Evolutionary conservation across 345 rosid genomes (phyloP).

Genomic region (Eucalyptus paniculata): DNA sequence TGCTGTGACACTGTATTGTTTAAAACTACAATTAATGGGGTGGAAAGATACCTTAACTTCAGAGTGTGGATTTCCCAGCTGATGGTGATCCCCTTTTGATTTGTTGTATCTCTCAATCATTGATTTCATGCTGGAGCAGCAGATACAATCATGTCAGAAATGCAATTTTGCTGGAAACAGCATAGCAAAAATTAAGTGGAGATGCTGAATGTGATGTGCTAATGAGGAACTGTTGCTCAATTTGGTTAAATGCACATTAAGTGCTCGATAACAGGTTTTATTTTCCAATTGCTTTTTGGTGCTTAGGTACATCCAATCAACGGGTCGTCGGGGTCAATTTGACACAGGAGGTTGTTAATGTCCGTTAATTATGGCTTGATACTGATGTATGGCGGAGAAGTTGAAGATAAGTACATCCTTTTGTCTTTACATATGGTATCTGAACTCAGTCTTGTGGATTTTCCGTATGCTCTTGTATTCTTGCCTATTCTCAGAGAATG

Average conservation of each 20-base stretch:
- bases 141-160: not conserved
- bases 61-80: constrained; percentile 33
- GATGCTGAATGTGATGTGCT: not conserved
- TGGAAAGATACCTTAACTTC: constrained; percentile 48
- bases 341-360: not conserved
- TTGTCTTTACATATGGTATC: not conserved
- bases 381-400: not conserved
- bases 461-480: not conserved
- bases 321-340: not conserved
- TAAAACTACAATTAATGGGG: not conserved
- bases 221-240: not conserved
- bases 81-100: constrained; percentile 50
- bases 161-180: not conserved
- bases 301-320: not conserved
- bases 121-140: constrained; percentile 46
- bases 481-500: not conserved
- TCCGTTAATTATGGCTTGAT: not conserved
- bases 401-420: not conserved
- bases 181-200: not conserved
- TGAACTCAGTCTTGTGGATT: not conserved
- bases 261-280: not conserved
- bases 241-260: not conserved
- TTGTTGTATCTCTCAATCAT: constrained; percentile 51
- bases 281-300: not conserved
- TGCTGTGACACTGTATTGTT: not conserved